phyloP scores from a whole-genome alignment of 139 green algal genomes.

The Parachlorella kessleri region DNA sequence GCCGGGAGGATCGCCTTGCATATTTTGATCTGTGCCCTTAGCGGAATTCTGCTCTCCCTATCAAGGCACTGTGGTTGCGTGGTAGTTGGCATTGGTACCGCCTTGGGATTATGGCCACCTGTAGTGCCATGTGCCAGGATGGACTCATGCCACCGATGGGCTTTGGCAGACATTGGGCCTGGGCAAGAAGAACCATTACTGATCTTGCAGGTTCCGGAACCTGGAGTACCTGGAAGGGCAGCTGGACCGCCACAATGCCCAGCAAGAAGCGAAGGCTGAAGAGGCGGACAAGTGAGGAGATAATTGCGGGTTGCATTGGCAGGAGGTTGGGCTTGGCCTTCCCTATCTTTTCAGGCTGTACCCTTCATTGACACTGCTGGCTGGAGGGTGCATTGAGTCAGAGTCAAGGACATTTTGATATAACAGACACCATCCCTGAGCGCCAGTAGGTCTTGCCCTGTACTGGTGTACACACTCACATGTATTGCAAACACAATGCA shows the following conservation, averaged over 20 bases:
- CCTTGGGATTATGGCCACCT: no score
- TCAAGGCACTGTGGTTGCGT: no score
- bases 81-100: no score
- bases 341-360: background rate
- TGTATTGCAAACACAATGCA: background rate
- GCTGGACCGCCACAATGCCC: slow-evolving; percentile 53
- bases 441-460: background rate
- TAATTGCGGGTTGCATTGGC: no score
- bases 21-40: no score
- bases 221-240: slow-evolving; percentile 81
- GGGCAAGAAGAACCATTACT: background rate
- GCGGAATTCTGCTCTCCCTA: no score
- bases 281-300: slow-evolving; percentile 48
- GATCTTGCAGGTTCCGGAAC: slow-evolving; percentile 57
- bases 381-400: background rate
- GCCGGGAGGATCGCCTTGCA: no score
- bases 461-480: background rate
- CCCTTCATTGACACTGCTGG: background rate
- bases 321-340: background rate
- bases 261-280: slow-evolving; percentile 73
- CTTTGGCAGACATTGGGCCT: background rate
- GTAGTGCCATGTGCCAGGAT: no score
- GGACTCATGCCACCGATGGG: no score
- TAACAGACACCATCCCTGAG: background rate
- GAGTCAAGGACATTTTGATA: no score